Evolutionary conservation across 208 protist genomes (phyloP), one percentile per base, ranked within the genome.

Genomic region (Crithidia thermophila): DNA sequence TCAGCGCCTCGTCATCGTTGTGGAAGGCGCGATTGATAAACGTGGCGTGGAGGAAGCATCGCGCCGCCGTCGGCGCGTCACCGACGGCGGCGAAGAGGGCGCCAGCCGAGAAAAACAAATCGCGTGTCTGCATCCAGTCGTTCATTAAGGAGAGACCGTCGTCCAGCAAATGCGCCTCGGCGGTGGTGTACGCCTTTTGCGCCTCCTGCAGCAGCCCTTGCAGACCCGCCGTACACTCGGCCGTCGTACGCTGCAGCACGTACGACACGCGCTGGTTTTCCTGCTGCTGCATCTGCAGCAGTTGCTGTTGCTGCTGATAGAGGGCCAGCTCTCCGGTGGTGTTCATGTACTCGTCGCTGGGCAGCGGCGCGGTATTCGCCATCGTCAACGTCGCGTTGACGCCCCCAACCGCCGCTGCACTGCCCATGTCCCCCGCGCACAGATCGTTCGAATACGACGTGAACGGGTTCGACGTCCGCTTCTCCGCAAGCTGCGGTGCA

Each of bases 31-130:
- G 78, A 56, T 84, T 85, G 63, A 94, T 91, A 56, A 88, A 79
- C 42, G 85, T 77, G 25, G 88, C 88, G 52, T 88, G 72, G 10
- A 92, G 74, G 55, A 92, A 81, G 51, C 78, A 77, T 20, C 68
- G 67, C 2, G 85, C 85, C 0, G 88, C 80, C 34, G 62, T 69
- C 0, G 75, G 59, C 4, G 77, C 39, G 50, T 76, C 72, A 14
- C 85, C 88, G 34, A 72, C 52, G 31, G 72, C 62, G 25, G 83
- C 72, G 46, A 92, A 90, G 34, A 91, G 67, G 0, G 79, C 64
- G n/a, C 88, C 88, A 4, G 84, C 77, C n/a, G 87, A 79, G 64
- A 84, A 83, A 50, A 91, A 92, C 25, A 71, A 25, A 40, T 94
- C 88, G 23, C 82, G 82, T 28, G 85, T 72, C 0, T 30, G 21